Evolutionary conservation across 805 yeast genomes (phyloP), one percentile per base, ranked within the genome.

Genomic region (Starmera quercuum): DNA sequence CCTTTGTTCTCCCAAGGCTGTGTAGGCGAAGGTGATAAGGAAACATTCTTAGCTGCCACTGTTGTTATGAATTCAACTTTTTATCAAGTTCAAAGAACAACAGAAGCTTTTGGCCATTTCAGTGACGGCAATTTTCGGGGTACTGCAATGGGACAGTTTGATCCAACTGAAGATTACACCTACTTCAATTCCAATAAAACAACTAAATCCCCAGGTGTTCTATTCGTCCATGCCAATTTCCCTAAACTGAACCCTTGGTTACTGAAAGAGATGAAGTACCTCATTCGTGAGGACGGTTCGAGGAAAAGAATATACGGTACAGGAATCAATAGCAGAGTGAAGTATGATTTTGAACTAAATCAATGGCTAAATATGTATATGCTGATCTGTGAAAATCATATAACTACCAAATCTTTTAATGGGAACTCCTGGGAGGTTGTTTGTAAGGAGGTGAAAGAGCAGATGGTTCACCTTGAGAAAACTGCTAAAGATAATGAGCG

Each of bases 11-110:
- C 84, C 0, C 88, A 80, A 49, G 85, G 85, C 4, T 64, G 75
- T 18, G 77, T 85, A 1, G 90, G 90, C 19, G 83, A 81, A 59
- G 88, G 90, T 33, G 90, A 82, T 49, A 82, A 82, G 50, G 90
- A 82, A 48, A 79, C 90, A 0, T 80, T 78, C 44, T 68, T 75
- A 26, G 74, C 81, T 8, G 87, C 85, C 2, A 83, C 87, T 4
- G 64, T 67, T 34, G 77, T 60, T 1, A 47, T 73, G 47, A 43
- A 54, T 0, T 56, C 61, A 33, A 66, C 72, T 3, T 76, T 65
- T 51, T 73, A 68, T 49, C 87, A 79, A 53, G 68, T 73, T 4
- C 54, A 54, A 33, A 46, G 53, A 2, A 47, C 49, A 15, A 40
- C 63, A 2, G 48, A 46, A 7, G 54, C 68, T n/a, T 56, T 61